These are phyloP conservation scores for Saccharomycodes ludwigii DNA, from an alignment of 805 yeast species.

Conservation along the genomic window DNA sequence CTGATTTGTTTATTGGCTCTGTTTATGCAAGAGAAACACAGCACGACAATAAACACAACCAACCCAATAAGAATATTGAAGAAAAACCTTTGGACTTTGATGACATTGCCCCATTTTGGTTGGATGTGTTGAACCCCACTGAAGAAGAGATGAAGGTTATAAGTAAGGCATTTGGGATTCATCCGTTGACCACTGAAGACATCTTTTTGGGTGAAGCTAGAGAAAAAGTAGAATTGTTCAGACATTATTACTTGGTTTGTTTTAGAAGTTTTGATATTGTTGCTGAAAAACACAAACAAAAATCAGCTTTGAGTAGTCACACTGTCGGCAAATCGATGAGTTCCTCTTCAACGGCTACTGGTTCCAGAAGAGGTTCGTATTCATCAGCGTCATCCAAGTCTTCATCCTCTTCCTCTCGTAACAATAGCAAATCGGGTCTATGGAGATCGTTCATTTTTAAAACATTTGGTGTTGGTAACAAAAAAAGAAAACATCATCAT, in stretches of 20 bases:
- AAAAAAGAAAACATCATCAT: conserved; percentile 16
- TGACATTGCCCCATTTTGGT: conserved; percentile 67
- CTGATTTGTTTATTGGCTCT: conserved; percentile 46
- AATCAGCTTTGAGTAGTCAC: conserved; percentile 3
- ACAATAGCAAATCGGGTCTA: not conserved
- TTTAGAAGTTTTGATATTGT: conserved; percentile 76
- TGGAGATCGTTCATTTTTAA: conserved; percentile 1
- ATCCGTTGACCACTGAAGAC: conserved; percentile 93
- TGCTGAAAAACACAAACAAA: conserved; percentile 47
- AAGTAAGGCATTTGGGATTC: conserved; percentile 85
- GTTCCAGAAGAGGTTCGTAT: conserved; percentile 5
- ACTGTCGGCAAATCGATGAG: not conserved
- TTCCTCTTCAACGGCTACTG: conserved; percentile 3
- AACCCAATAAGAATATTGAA: conserved; percentile 8
- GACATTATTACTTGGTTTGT: conserved; percentile 83
- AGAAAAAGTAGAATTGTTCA: conserved; percentile 88
- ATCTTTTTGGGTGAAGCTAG: conserved; percentile 86
- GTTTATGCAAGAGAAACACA: conserved; percentile 20
- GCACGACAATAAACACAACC: conserved; percentile 4
- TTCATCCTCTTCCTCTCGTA: not conserved
- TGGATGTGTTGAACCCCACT: conserved; percentile 83
- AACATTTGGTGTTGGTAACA: conserved; percentile 13
- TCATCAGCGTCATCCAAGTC: conserved; percentile 1
- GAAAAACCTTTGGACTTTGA: conserved; percentile 2
- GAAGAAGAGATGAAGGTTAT: conserved; percentile 94